These are phyloP conservation scores for Ceriops decandra DNA, from an alignment of 345 rosid genomes.

Conservation along the genomic window DNA sequence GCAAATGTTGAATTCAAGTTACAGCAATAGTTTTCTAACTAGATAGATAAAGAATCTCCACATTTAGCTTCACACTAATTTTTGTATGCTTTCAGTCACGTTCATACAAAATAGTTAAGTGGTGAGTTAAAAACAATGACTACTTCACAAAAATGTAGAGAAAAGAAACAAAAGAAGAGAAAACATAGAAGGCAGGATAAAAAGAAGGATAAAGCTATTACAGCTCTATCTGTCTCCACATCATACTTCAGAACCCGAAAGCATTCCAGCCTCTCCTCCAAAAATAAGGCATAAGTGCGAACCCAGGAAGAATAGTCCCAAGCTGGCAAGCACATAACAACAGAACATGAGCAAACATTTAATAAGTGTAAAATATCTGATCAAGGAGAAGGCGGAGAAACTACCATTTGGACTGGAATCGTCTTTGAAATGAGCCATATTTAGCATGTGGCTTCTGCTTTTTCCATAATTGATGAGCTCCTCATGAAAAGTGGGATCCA, in stretches of 20 bases:
- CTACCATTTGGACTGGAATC: constrained; percentile 36
- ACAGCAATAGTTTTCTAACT: not conserved
- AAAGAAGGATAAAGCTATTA: not conserved
- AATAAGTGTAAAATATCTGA: constrained; percentile 15
- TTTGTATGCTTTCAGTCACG: too few species aligned
- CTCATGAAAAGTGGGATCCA: constrained; percentile 27
- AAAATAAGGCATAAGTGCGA: constrained; percentile 36
- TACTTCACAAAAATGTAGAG: not conserved
- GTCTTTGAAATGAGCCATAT: constrained; percentile 34
- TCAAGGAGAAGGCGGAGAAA: constrained; percentile 6
- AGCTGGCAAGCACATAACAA: constrained; percentile 31
- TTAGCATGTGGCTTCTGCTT: constrained; percentile 21
- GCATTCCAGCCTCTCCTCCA: constrained; percentile 41
- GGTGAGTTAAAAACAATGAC: too few species aligned
- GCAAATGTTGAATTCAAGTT: not conserved
- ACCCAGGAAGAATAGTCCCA: constrained; percentile 48
- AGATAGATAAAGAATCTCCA: not conserved
- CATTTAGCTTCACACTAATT: not conserved
- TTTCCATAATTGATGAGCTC: constrained; percentile 23
- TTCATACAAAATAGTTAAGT: too few species aligned
- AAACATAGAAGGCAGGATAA: too few species aligned
- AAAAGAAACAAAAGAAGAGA: not conserved
- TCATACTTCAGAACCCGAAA: constrained; percentile 31
- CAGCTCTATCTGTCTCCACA: constrained; percentile 25
- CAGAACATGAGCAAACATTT: constrained; percentile 10